A percentile compares a stretch with the other conserved stretches of the same genome.
These are phyloP conservation scores for Myxozyma sirexii DNA, from an alignment of 805 yeast genomes.

Conservation along the genomic window DNA sequence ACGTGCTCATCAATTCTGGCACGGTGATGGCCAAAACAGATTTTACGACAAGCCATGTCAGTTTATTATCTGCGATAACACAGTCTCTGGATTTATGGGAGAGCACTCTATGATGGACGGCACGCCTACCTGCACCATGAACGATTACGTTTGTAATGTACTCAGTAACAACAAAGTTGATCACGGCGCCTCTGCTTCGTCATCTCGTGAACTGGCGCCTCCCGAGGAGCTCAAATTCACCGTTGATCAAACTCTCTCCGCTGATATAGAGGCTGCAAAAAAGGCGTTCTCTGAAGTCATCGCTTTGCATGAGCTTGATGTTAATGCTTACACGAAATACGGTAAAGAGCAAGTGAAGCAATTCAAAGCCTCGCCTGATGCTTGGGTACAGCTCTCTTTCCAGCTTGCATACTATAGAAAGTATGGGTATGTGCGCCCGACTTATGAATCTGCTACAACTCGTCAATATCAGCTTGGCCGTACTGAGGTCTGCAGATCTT, in stretches of 20 bases:
- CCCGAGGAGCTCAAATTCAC: conserved; percentile 54
- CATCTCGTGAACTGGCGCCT: conserved; percentile 30
- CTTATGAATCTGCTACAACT: conserved; percentile 95
- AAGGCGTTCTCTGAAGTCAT: conserved; percentile 59
- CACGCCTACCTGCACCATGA: conserved; percentile 87
- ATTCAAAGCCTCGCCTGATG: conserved; percentile 89
- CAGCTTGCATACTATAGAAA: conserved; percentile 88
- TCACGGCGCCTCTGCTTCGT: conserved; percentile 36
- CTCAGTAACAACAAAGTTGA: conserved; percentile 54
- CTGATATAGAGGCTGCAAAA: conserved; percentile 59
- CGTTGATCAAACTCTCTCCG: conserved; percentile 54
- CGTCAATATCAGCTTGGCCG: conserved; percentile 86
- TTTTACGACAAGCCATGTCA: conserved; percentile 91
- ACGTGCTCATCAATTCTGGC: conserved; percentile 86
- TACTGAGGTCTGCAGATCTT: conserved; percentile 91
- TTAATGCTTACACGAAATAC: conserved; percentile 78
- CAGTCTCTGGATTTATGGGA: conserved; percentile 88
- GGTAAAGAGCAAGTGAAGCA: conserved; percentile 86
- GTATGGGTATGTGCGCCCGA: conserved; percentile 79
- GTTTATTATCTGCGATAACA: conserved; percentile 78
- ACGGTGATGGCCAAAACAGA: conserved; percentile 91
- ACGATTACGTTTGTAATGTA: conserved; percentile 68
- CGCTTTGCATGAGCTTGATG: conserved; percentile 69
- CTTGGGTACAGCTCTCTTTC: conserved; percentile 84
- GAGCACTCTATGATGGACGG: conserved; percentile 99